phyloP scores from a whole-genome alignment of 495 filamentous ascomycete species.

The Neurospora sp. region DNA sequence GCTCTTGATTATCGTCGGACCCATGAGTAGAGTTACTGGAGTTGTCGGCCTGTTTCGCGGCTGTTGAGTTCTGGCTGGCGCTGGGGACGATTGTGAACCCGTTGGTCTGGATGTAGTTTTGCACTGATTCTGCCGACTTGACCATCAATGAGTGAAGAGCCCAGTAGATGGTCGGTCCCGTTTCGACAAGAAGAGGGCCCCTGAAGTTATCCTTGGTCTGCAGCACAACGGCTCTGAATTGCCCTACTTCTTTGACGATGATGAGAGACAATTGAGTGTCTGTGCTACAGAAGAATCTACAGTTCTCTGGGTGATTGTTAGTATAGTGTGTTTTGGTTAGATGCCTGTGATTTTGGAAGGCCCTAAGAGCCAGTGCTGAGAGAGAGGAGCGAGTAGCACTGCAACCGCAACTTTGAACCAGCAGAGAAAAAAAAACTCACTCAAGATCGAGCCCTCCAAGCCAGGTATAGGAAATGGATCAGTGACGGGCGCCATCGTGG shows the following conservation, averaged over 20 bases:
- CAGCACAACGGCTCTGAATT: slow-evolving; percentile 25
- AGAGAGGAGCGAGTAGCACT: not conserved
- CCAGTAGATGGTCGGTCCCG: slow-evolving; percentile 7
- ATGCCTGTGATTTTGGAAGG: not conserved
- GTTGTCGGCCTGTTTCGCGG: not conserved
- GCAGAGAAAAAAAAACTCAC: not conserved
- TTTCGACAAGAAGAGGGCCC: slow-evolving; percentile 21
- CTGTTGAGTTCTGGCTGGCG: not conserved
- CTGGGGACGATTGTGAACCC: slow-evolving; percentile 21
- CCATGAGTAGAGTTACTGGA: not conserved
- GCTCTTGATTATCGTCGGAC: slow-evolving; percentile 7
- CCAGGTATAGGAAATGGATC: not conserved
- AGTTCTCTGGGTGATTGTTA: slow-evolving; percentile 24
- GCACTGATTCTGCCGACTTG: slow-evolving; percentile 27
- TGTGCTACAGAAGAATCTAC: slow-evolving; percentile 22
- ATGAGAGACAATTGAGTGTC: slow-evolving; percentile 22
- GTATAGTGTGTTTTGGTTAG: not conserved
- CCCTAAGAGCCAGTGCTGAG: not conserved
- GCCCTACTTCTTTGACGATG: slow-evolving; percentile 21
- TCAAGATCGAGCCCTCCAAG: not conserved
- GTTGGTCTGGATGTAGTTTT: slow-evolving; percentile 26
- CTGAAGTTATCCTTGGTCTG: slow-evolving; percentile 18
- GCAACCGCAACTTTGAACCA: not conserved
- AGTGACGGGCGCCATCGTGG: not conserved
- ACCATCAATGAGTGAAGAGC: slow-evolving; percentile 21